A percentile compares a stretch with the other conserved stretches of the same genome.
phyloP scores from a whole-genome alignment of 2,329 filamentous ascomycete species.

The Fusarium ambrosium region DNA sequence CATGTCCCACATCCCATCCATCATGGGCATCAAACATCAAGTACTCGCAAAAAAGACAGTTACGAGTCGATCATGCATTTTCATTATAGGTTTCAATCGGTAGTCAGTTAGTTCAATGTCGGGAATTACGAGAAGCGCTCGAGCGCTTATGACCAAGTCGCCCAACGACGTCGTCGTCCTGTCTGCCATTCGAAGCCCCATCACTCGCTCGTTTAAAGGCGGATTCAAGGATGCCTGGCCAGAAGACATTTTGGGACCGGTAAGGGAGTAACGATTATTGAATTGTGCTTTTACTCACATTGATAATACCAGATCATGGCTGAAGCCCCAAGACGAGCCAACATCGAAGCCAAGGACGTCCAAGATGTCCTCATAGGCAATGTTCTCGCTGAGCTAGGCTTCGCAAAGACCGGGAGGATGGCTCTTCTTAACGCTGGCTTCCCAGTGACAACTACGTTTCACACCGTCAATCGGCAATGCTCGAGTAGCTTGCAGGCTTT shows the following conservation, averaged over 20 bases:
- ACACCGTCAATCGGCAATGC: constrained; percentile 91
- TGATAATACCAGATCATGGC: constrained; percentile 7
- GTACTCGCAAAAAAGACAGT: neutral
- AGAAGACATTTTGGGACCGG: constrained; percentile 83
- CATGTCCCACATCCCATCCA: neutral
- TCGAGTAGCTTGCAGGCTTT: constrained; percentile 83
- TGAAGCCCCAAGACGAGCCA: constrained; percentile 49
- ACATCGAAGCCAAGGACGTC: constrained; percentile 67
- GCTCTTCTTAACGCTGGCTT: constrained; percentile 86
- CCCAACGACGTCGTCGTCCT: constrained; percentile 88
- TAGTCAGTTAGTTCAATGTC: neutral
- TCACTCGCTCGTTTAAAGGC: constrained; percentile 86
- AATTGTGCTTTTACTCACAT: accelerated
- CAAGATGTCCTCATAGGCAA: constrained; percentile 88
- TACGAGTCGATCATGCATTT: neutral
- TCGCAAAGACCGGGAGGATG: constrained; percentile 90
- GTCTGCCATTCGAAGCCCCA: constrained; percentile 88
- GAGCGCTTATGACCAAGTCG: constrained; percentile 63
- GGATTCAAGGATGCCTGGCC: constrained; percentile 88
- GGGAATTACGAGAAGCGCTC: neutral
- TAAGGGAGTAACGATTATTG: constrained; percentile 37
- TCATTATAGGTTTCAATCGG: neutral
- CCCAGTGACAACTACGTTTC: constrained; percentile 77
- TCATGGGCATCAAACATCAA: neutral
- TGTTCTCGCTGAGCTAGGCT: constrained; percentile 89